Evolutionary conservation across 2,329 filamentous ascomycete genomes (phyloP), one percentile per base, ranked within the genome.

Genomic region (Fusarium chuoi): DNA sequence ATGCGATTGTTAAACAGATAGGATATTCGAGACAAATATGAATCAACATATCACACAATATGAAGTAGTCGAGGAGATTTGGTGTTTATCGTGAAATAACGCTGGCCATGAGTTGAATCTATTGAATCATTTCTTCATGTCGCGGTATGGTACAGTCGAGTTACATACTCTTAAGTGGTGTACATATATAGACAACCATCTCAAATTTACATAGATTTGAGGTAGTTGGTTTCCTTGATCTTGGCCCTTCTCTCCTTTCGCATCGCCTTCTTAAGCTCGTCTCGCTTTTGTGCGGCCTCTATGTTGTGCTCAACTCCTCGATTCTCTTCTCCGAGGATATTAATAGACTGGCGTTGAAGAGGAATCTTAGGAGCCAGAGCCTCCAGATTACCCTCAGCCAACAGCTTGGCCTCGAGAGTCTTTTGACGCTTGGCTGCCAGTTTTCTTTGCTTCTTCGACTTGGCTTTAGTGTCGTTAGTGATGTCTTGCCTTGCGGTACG

Each of bases 151-250:
- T 79, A 80, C 77, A 81, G 61, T 59, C 66, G 63, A 65, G 67
- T 74, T 68, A 49, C 64, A 66, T 73, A 63, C 56, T 70, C 60
- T 56, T 68, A 63, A 38, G 51, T 80, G 75, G 75, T 78, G 71
- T 79, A 78, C 79, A 81, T 57, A 54, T 69, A 51, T 62, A 57
- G 12, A 44, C 67, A 45, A 42, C 59, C 52, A 71, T 62, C 39
- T 65, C 57, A 65, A 55, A 35, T 75, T 85, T 86, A 90, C 92
- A 95, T 94, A 48, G 90, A 89, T 88, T 92, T 93, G 83, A 96
- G 89, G 88, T 95, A 96, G 85, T 96, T 96, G 80, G 84, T 84
- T 87, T 96, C 94, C 89, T 95, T 96, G 80, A 96, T 96, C 83
- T 88, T 89, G 68, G 89, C 89, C 83, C 92, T 90, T 80, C 93